Evolutionary conservation across 2,329 filamentous ascomycete species (phyloP).

Genomic region (Fusarium sp.): DNA sequence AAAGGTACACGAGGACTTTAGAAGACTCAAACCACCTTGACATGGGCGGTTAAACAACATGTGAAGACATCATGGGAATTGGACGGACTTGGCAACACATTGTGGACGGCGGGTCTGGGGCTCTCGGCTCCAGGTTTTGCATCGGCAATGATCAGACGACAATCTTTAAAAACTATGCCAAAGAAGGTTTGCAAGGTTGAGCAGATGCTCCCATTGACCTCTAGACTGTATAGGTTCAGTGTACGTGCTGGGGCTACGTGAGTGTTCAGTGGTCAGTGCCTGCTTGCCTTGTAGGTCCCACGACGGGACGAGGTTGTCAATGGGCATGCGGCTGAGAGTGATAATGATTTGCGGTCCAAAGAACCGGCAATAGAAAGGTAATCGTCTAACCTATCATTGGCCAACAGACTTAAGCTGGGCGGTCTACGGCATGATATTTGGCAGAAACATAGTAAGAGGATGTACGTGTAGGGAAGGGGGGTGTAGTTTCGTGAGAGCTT

Average conservation of each 20-base stretch:
- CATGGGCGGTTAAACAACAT: neutral
- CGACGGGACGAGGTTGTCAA: neutral
- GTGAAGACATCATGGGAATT: slow-evolving; percentile 14
- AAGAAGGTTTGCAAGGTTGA: neutral
- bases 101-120: slow-evolving; percentile 27
- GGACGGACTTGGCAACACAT: slow-evolving; percentile 26
- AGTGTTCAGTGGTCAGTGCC: neutral
- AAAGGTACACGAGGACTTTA: neutral
- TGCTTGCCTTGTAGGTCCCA: neutral
- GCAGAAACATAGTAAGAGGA: slow-evolving; percentile 36
- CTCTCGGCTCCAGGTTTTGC: slow-evolving; percentile 15
- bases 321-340: slow-evolving; percentile 31
- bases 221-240: neutral
- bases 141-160: slow-evolving; percentile 4
- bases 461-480: slow-evolving; percentile 23
- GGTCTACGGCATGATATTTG: slow-evolving; percentile 38
- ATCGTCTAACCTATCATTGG: slow-evolving; percentile 38
- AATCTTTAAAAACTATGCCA: neutral
- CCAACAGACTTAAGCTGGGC: slow-evolving; percentile 22
- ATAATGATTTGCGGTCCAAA: neutral
- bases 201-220: neutral
- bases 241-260: neutral
- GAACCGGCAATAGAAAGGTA: slow-evolving; percentile 31
- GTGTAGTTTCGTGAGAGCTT: slow-evolving; percentile 35
- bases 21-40: neutral